phyloP scores from a whole-genome alignment of 192 early-diverging fungal species.

The Borealophlyctis nickersoniae region DNA sequence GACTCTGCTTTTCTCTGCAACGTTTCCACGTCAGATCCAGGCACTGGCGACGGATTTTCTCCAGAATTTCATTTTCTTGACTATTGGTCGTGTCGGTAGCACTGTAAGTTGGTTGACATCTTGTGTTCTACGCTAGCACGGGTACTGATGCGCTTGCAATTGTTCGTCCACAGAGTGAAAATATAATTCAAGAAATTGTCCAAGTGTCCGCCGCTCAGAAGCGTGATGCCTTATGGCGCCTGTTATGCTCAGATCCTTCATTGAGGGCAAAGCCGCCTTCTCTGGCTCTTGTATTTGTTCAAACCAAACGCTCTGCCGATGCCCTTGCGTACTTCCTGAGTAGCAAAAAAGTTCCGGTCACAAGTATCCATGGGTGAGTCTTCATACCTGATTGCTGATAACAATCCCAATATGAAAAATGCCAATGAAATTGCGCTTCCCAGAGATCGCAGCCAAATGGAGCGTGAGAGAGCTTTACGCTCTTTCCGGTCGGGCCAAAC shows the following conservation, averaged over 20 bases:
- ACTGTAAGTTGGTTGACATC: background rate
- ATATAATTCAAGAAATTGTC: conserved; percentile 87
- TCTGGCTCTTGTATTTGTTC: conserved; percentile 92
- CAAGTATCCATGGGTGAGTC: conserved; percentile 93
- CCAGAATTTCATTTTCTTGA: conserved; percentile 84
- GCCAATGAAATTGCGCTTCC: no score
- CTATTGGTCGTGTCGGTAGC: conserved; percentile 72
- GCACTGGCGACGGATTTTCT: conserved; percentile 94
- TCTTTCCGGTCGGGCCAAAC: conserved; percentile 88
- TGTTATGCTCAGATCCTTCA: conserved; percentile 43
- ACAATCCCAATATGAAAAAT: conserved; percentile 86
- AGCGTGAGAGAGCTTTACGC: conserved; percentile 76
- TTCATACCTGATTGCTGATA: no score
- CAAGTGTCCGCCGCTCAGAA: conserved; percentile 91
- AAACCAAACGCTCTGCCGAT: conserved; percentile 92
- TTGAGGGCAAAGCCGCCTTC: conserved; percentile 23
- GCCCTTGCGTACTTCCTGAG: conserved; percentile 73
- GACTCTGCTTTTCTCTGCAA: conserved; percentile 97
- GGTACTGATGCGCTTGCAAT: no score
- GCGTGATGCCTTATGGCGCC: conserved; percentile 76
- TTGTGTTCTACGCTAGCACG: no score
- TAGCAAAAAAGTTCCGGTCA: conserved; percentile 73
- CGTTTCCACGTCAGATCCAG: conserved; percentile 95
- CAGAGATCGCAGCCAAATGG: conserved; percentile 74
- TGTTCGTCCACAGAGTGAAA: conserved; percentile 63